Evolutionary conservation across 805 yeast genomes (phyloP).

Genomic region (Sugiyamaella floridensis): DNA sequence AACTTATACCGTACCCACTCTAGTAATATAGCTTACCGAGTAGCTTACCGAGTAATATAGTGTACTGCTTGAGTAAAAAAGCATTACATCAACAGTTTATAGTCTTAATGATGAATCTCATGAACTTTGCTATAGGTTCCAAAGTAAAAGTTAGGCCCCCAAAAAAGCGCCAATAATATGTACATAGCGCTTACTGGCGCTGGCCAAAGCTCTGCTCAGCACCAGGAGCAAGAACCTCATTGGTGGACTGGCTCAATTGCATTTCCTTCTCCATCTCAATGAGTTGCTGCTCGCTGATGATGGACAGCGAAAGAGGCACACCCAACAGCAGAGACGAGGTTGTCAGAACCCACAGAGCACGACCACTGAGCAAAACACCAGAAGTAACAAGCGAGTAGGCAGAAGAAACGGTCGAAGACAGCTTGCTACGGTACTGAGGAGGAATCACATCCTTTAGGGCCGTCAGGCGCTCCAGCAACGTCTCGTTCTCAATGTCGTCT

Average conservation of each 20-base stretch:
- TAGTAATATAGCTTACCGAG: no score
- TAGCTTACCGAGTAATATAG: no score
- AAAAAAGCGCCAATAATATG: not conserved
- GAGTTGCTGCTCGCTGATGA: constrained; percentile 87
- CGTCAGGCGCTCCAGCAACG: constrained; percentile 74
- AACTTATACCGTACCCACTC: no score
- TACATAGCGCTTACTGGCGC: constrained; percentile 12
- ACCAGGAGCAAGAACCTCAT: constrained; percentile 31
- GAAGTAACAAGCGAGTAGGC: constrained; percentile 36
- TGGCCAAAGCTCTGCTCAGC: constrained; percentile 30
- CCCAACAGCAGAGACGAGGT: constrained; percentile 81
- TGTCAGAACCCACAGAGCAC: constrained; percentile 75
- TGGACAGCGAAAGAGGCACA: constrained; percentile 85
- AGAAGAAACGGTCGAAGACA: constrained; percentile 31
- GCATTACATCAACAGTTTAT: no score
- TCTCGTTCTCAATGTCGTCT: constrained; percentile 70
- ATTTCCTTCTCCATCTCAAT: constrained; percentile 91
- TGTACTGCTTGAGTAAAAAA: no score
- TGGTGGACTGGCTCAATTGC: constrained; percentile 37
- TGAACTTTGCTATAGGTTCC: not conserved
- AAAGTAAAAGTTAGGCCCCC: no score
- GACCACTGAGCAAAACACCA: constrained; percentile 58
- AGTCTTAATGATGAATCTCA: not conserved
- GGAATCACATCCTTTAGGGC: constrained; percentile 91
- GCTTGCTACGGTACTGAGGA: constrained; percentile 66